Percentiles rank a stretch among this genome's conserved stretches.
Conservation (phyloP, 768 basidiomycete genomes). For the Suillus lakei region DNA sequence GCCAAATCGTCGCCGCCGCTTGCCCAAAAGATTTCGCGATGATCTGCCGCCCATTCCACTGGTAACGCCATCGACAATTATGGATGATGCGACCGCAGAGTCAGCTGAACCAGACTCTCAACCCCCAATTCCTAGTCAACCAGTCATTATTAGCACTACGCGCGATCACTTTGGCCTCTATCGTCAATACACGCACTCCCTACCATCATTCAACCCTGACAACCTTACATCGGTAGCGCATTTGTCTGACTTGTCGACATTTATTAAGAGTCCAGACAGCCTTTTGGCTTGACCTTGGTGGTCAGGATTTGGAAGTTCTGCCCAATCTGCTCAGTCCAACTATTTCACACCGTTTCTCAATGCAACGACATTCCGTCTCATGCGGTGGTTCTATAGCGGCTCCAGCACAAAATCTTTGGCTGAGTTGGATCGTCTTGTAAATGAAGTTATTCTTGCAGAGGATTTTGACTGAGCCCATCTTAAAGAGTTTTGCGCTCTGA, state of each 20-base stretch:
- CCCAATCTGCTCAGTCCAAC: neutral
- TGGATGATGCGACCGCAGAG: no score
- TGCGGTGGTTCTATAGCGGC: constrained; percentile 37
- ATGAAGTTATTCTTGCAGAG: constrained; percentile 16
- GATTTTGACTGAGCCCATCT: constrained; percentile 19
- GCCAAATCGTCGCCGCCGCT: neutral
- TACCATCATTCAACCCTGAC: no score
- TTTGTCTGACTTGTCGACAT: no score
- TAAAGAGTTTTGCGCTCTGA: constrained; percentile 4
- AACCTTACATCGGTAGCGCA: no score
- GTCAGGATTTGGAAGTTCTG: neutral
- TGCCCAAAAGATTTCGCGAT: neutral
- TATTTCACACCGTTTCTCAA: constrained; percentile 19
- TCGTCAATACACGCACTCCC: no score
- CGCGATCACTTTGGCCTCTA: no score
- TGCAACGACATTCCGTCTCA: constrained; percentile 30
- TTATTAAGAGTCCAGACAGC: no score
- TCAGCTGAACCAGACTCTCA: no score
- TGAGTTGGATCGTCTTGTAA: constrained; percentile 31
- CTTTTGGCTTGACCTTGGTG: constrained; percentile 8
- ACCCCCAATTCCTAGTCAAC: no score
- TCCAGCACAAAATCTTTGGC: constrained; percentile 30
- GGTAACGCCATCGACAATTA: constrained; percentile 19
- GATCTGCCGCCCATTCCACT: constrained; percentile 1
- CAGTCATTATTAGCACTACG: no score